A percentile compares a stretch with the other conserved stretches of the same genome.
These are phyloP conservation scores for Aspergillus chevalieri DNA, from an alignment of 2,329 filamentous ascomycete species.

Conservation along the genomic window DNA sequence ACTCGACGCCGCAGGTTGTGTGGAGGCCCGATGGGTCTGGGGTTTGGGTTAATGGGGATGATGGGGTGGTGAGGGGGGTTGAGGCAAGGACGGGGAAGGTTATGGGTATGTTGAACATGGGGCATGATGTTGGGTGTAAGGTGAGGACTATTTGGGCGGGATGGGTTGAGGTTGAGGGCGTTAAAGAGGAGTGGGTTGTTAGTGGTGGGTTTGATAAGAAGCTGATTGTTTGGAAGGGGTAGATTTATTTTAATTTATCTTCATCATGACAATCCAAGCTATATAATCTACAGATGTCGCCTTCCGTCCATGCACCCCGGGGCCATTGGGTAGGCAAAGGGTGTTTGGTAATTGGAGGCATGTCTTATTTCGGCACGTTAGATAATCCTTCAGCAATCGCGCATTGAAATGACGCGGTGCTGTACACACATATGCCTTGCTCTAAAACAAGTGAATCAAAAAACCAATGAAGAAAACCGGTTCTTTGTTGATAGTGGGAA, in stretches of 20 bases:
- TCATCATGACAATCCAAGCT: neutral
- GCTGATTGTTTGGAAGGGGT: conserved; percentile 51
- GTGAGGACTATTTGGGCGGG: conserved; percentile 55
- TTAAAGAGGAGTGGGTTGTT: conserved; percentile 49
- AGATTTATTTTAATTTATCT: neutral
- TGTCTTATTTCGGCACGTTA: conserved; percentile 57
- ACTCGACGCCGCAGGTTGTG: conserved; percentile 56
- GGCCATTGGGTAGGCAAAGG: conserved; percentile 33
- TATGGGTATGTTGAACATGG: conserved; percentile 42
- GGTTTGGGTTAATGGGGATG: conserved; percentile 60
- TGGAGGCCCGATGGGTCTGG: conserved; percentile 59
- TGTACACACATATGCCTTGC: conserved; percentile 66
- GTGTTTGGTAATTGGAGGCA: conserved; percentile 47
- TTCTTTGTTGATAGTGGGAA: neutral
- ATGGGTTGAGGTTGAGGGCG: conserved; percentile 25
- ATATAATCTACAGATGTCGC: conserved; percentile 31
- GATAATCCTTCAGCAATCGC: conserved; percentile 61
- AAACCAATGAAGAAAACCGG: neutral
- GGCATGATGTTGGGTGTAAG: conserved; percentile 53
- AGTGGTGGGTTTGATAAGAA: conserved; percentile 61
- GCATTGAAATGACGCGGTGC: conserved; percentile 54
- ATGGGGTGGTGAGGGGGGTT: conserved; percentile 56
- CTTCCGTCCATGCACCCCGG: conserved; percentile 44
- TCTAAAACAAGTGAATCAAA: neutral
- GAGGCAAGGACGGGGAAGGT: conserved; percentile 56